phyloP scores from a whole-genome alignment of 1,284 basidiomycete genomes.

The Trichosporon asahii region DNA sequence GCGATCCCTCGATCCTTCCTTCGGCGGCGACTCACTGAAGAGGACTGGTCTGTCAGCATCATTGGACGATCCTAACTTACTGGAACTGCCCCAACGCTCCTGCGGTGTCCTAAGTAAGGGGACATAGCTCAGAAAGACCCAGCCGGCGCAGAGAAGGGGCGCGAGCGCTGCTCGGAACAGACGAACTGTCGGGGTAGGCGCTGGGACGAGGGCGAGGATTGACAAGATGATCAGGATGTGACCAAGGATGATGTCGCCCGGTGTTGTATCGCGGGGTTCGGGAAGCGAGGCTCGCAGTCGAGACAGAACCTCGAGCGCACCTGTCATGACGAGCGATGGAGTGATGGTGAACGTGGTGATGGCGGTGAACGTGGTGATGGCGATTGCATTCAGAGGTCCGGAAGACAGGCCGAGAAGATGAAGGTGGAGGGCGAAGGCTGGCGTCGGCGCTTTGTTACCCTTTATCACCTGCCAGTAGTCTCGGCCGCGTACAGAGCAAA shows the following conservation, averaged over 20 bases:
- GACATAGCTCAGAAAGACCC: conserved; percentile 24
- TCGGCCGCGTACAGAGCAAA: not conserved
- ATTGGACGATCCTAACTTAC: not conserved
- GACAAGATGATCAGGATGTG: conserved; percentile 15
- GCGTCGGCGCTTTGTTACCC: not conserved
- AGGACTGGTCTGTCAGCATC: conserved; percentile 13
- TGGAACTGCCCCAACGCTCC: conserved; percentile 33
- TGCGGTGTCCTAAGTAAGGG: conserved; percentile 21
- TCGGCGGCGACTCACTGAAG: conserved; percentile 22
- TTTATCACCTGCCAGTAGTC: not conserved
- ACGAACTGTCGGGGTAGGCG: conserved; percentile 30
- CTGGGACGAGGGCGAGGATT: conserved; percentile 26
- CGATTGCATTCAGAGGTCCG: not conserved
- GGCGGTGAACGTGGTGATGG: not conserved
- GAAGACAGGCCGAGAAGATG: not conserved
- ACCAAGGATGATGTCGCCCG: conserved; percentile 15
- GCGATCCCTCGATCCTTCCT: not conserved
- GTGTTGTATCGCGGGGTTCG: conserved; percentile 13
- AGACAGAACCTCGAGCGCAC: not conserved
- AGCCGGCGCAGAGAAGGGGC: conserved; percentile 24
- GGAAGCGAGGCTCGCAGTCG: conserved; percentile 17
- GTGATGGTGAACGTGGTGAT: not conserved
- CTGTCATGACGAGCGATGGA: not conserved
- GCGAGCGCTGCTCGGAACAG: conserved; percentile 30
- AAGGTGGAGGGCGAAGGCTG: not conserved